Evolutionary conservation across 2,329 filamentous ascomycete genomes (phyloP), one percentile per base, ranked within the genome.

Genomic region (Aureobasidium melanogenum): DNA sequence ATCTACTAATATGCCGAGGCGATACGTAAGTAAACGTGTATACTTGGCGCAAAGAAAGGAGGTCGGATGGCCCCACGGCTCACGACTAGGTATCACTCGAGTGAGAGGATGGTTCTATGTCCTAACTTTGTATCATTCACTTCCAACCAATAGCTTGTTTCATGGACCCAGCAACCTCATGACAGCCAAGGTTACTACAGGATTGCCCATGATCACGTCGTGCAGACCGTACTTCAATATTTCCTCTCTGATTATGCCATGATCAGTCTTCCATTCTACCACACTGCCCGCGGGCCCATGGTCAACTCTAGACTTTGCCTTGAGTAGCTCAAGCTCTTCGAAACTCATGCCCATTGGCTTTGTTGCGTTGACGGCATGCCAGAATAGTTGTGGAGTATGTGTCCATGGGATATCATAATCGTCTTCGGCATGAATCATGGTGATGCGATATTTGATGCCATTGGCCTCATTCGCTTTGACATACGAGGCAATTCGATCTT

Each of bases 191-290:
- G 77, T 80, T 0, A 83, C 75, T 5, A 82, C 73, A 0, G 81
- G 80, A 68, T 83, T 81, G 4, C 78, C 78, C 82, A 85, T 84
- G 52, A 83, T 77, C 36, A 77, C 74, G 69, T 85, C 83, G 60
- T 85, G 82, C 17, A 83, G 67, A 0, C 82, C 82, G 64, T 79
- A 78, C 68, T 81, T 82, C 5, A 82, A 62, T 7, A 85, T 80
- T 55, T 84, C 76, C 66, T 84, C 77, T 57, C 79, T 72, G n/a
- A 85, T 73, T 0, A 79, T 60, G 1, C 82, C 83, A 34, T 74
- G 74, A 10, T 69, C 63, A 0, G 78, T 80, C 48, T 65, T 68
- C 74, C 78, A 78, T 56, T 81, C 77, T 51, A 81, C 74, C 10
- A 76, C 71, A 65, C 77, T 82, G 0, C 82, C 82, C 2, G 77